Evolutionary conservation across 495 filamentous ascomycete species (phyloP).

Genomic region (Trichoderma virens): DNA sequence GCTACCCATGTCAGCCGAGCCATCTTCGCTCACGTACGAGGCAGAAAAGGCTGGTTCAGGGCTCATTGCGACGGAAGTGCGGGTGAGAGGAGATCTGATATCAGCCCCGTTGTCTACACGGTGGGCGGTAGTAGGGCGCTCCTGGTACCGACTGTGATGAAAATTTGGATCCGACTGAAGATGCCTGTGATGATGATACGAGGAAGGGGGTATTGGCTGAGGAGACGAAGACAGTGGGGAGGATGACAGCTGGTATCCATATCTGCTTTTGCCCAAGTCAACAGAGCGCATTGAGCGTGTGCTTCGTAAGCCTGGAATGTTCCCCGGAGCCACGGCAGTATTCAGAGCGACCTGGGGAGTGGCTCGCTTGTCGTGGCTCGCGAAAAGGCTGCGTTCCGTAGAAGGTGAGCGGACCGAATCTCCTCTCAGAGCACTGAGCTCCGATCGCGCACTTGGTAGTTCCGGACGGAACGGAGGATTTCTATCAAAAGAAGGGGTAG

Average conservation of each 20-base stretch:
- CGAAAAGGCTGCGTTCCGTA: conserved; percentile 48
- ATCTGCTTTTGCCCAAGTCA: conserved; percentile 17
- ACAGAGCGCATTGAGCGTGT: conserved; percentile 27
- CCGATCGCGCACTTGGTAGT: conserved; percentile 33
- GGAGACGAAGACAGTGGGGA: conserved; percentile 29
- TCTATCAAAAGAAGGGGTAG: conserved; percentile 41
- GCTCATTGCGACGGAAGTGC: neutral
- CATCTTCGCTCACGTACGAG: neutral
- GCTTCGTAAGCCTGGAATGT: conserved; percentile 43
- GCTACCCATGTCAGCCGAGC: neutral
- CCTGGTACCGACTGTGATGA: conserved; percentile 31
- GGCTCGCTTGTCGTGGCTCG: conserved; percentile 51
- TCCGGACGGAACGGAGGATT: neutral
- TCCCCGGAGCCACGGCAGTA: conserved; percentile 55
- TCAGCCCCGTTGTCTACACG: conserved; percentile 21
- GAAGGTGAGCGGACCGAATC: conserved; percentile 37
- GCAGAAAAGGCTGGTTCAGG: neutral
- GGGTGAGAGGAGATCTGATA: neutral
- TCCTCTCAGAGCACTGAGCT: conserved; percentile 8
- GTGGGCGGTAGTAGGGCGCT: conserved; percentile 34
- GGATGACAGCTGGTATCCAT: conserved; percentile 23
- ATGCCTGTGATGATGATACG: conserved; percentile 27
- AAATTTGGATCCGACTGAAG: conserved; percentile 42
- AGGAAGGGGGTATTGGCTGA: conserved; percentile 20
- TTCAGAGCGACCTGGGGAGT: conserved; percentile 57